These are phyloP conservation scores for Colletotrichum sp. DNA, from an alignment of 2,329 filamentous ascomycete species.

Conservation along the genomic window DNA sequence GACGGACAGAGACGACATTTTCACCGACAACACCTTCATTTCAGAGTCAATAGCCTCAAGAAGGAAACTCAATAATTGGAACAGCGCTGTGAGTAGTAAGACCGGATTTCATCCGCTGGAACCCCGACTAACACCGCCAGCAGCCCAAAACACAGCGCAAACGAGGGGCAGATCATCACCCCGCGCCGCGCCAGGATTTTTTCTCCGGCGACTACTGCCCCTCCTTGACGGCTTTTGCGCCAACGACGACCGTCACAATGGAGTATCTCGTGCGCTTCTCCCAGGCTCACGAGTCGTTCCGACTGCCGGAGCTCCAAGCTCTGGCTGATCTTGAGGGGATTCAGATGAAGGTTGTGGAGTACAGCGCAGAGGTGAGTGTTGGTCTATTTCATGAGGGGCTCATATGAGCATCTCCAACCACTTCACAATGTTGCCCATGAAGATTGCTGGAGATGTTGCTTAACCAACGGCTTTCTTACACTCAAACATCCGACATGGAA, in stretches of 20 bases:
- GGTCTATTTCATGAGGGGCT: background rate
- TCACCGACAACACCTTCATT: background rate
- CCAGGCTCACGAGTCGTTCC: conserved; percentile 91
- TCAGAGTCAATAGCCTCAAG: background rate
- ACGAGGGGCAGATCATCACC: conserved; percentile 18
- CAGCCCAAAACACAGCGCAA: background rate
- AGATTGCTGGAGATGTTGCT: background rate
- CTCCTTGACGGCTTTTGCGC: background rate
- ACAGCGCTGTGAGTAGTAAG: background rate
- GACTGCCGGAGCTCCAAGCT: conserved; percentile 81
- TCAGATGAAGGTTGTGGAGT: conserved; percentile 74
- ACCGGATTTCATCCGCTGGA: fast-evolving
- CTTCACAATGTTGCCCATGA: too few species aligned
- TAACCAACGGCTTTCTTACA: background rate
- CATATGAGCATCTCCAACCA: background rate
- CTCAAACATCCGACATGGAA: background rate
- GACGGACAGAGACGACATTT: background rate
- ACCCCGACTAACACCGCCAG: background rate
- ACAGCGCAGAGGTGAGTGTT: conserved; percentile 71
- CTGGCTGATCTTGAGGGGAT: conserved; percentile 74
- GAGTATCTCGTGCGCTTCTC: conserved; percentile 90
- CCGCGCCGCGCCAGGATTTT: conserved; percentile 1
- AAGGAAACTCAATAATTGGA: fast-evolving
- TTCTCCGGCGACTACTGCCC: background rate
- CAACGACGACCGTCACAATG: conserved; percentile 41